Conservation (phyloP, 805 yeast genomes). For the Schwanniomyces pseudopolymorphus region DNA sequence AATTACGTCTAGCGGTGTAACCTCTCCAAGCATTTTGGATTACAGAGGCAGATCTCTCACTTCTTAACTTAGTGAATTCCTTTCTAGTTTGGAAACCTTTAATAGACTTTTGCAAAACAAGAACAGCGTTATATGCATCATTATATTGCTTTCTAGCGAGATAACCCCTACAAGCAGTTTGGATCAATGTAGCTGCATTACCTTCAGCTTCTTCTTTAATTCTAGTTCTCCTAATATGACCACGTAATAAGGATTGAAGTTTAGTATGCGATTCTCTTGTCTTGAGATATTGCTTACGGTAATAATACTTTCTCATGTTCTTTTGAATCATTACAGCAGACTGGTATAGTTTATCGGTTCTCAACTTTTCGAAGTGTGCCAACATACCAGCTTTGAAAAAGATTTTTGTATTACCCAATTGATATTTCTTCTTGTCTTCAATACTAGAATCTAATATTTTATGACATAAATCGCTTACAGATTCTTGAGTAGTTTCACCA, state of each 20-base stretch:
- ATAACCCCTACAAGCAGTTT: constrained; percentile 61
- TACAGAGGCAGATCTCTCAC: constrained; percentile 60
- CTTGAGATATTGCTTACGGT: constrained; percentile 59
- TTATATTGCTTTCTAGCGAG: constrained; percentile 42
- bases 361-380: constrained; percentile 82
- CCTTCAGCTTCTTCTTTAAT: constrained; percentile 55
- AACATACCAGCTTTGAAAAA: constrained; percentile 96
- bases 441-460: constrained; percentile 65
- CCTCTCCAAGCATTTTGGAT: constrained; percentile 80
- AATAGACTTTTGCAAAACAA: constrained; percentile 46
- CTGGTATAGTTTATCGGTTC: constrained; percentile 72
- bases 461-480: constrained; percentile 64
- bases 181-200: constrained; percentile 68
- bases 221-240: constrained; percentile 55
- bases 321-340: constrained; percentile 88
- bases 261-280: constrained; percentile 52
- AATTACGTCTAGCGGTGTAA: constrained; percentile 55
- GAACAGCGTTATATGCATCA: constrained; percentile 35
- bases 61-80: constrained; percentile 48
- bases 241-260: constrained; percentile 66
- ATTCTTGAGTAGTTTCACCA: constrained; percentile 49
- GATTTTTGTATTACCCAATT: constrained; percentile 89
- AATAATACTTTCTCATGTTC: constrained; percentile 63
- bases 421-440: constrained; percentile 68
- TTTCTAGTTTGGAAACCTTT: constrained; percentile 58